Evolutionary conservation across 495 filamentous ascomycete species (phyloP).

Genomic region (Daldinia decipiens): DNA sequence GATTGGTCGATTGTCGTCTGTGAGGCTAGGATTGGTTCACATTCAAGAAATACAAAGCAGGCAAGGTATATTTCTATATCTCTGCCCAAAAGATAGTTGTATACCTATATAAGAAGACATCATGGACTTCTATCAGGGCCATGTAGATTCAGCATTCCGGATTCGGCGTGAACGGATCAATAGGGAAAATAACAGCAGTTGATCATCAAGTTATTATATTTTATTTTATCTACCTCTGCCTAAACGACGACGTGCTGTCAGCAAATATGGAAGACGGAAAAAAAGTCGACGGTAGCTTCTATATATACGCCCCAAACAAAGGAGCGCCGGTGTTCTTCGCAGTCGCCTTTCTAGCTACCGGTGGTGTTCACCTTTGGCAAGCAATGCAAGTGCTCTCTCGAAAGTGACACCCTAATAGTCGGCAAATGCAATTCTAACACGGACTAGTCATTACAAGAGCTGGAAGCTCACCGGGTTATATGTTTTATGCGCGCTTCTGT

Average conservation of each 20-base stretch:
- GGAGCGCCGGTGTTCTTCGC: slow-evolving; percentile 75
- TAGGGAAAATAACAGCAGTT: not conserved
- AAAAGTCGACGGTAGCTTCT: slow-evolving; percentile 64
- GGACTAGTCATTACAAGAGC: slow-evolving; percentile 64
- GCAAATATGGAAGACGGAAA: slow-evolving; percentile 52
- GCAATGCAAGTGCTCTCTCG: slow-evolving; percentile 62
- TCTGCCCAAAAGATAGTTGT: not conserved
- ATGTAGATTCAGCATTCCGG: not conserved
- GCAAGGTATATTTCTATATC: not conserved
- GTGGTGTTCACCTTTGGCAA: slow-evolving; percentile 68
- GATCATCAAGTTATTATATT: not conserved
- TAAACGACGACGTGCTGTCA: not conserved
- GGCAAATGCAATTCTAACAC: slow-evolving; percentile 52
- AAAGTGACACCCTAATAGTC: not conserved
- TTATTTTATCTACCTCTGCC: too few species aligned
- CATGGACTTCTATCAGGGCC: not conserved
- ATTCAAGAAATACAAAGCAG: not conserved
- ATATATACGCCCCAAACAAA: slow-evolving; percentile 80
- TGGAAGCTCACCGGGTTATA: slow-evolving; percentile 55
- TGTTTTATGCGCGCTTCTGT: slow-evolving; percentile 52
- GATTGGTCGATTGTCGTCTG: slow-evolving; percentile 36
- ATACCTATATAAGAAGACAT: slow-evolving; percentile 3
- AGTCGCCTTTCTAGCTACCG: slow-evolving; percentile 69
- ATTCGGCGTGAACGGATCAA: not conserved
- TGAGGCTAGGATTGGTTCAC: slow-evolving; percentile 17